A percentile compares a stretch with the other conserved stretches of the same genome.
Evolutionary conservation across 768 basidiomycete species (phyloP).

Genomic region (Phaeotremella fagi): DNA sequence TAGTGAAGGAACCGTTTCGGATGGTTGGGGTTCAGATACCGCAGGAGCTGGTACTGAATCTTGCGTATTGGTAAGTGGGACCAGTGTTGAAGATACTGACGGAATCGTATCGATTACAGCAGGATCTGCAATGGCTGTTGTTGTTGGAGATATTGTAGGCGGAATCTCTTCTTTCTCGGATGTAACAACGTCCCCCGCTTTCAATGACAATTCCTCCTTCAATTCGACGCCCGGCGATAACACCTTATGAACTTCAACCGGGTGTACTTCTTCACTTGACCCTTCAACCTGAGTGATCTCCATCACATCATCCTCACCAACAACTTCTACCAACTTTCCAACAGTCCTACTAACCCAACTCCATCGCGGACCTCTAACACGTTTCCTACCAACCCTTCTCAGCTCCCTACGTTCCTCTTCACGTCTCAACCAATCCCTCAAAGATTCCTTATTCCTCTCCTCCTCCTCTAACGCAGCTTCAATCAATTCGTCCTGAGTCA

Average conservation of each 20-base stretch:
- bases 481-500: constrained; percentile 45
- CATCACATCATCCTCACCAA: constrained; percentile 12
- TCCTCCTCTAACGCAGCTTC: constrained; percentile 43
- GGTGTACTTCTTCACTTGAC: not conserved
- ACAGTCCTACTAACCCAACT: constrained; percentile 46
- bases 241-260: too few species aligned
- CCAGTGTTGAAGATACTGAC: too few species aligned
- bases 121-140: not conserved
- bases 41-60: not conserved
- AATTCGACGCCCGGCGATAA: too few species aligned
- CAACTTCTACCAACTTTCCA: constrained; percentile 24
- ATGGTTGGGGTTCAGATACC: not conserved
- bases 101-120: not conserved
- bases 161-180: not conserved
- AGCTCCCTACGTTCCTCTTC: constrained; percentile 44
- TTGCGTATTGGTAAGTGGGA: not conserved
- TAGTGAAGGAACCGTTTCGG: not conserved
- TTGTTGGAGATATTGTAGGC: not conserved
- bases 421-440: constrained; percentile 39
- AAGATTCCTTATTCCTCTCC: constrained; percentile 41
- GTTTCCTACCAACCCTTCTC: constrained; percentile 35
- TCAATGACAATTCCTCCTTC: not conserved
- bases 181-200: not conserved
- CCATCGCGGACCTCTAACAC: constrained; percentile 43
- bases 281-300: too few species aligned